These are phyloP conservation scores for Eimeria tenella DNA, from an alignment of 169 alveolate genomes.

Conservation along the genomic window DNA sequence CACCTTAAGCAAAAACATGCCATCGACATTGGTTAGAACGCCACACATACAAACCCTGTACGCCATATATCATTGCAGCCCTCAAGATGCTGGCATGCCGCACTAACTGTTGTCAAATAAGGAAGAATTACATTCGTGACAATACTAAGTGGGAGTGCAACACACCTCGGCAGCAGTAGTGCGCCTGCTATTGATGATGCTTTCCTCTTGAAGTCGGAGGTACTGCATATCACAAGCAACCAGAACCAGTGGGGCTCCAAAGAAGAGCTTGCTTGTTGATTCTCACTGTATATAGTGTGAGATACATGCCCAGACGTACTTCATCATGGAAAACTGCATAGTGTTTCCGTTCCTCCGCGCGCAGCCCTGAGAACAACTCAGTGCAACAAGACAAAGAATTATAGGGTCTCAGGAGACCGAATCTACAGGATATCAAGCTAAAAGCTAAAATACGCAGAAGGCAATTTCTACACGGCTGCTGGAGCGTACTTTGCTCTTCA, in stretches of 20 bases:
- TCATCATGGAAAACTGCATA: conserved; percentile 56
- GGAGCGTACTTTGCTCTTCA: conserved; percentile 51
- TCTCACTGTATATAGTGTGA: background rate
- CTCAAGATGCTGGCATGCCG: background rate
- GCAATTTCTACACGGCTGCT: background rate
- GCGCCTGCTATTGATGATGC: conserved; percentile 57
- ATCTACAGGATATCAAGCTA: background rate
- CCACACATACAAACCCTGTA: background rate
- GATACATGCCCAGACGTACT: background rate
- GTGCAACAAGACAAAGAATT: background rate
- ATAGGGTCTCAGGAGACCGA: background rate
- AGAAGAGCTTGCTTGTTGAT: too few relatives aligned
- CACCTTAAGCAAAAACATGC: conserved; percentile 2
- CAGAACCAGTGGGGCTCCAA: background rate
- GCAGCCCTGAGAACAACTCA: conserved; percentile 36
- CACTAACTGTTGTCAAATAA: background rate
- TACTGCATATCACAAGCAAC: conserved; percentile 46
- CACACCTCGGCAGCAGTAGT: conserved; percentile 67
- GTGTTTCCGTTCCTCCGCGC: conserved; percentile 51
- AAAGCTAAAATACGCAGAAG: background rate
- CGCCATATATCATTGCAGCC: background rate
- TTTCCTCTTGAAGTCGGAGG: conserved; percentile 71
- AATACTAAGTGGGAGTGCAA: background rate
- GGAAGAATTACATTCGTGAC: background rate
- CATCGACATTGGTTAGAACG: too few relatives aligned